Conservation (phyloP, 257 asterid genomes). For the Anisodus tanguticus region DNA sequence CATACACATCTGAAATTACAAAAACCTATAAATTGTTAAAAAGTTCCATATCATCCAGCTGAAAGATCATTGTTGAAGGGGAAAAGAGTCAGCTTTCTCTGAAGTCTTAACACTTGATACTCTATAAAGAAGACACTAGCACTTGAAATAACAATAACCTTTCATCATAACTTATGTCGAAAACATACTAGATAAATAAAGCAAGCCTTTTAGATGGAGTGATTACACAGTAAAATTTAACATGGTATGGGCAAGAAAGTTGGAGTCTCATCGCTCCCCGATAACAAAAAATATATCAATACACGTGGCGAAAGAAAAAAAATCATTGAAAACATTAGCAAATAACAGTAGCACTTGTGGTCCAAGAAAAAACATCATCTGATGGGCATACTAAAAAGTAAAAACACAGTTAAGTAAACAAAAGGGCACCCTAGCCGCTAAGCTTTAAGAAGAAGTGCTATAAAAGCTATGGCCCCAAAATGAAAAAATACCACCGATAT, state of each 20-base stretch:
- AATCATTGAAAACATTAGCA: neutral
- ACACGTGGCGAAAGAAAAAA: neutral
- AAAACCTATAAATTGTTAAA: neutral
- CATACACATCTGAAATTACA: neutral
- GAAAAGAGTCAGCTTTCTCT: neutral
- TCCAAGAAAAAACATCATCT: neutral
- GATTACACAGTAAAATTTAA: neutral
- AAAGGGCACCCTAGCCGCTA: neutral
- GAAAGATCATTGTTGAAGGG: slow-evolving; percentile 8
- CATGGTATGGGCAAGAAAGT: neutral
- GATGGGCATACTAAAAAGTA: neutral
- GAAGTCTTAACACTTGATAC: neutral
- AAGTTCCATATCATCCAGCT: slow-evolving; percentile 16
- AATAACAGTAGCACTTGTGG: neutral
- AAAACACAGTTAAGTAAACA: neutral
- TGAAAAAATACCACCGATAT: neutral
- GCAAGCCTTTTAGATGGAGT: neutral
- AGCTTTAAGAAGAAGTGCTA: neutral
- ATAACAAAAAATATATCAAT: neutral
- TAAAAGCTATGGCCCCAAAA: neutral
- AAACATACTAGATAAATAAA: neutral
- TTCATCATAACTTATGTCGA: neutral
- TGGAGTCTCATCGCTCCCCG: neutral
- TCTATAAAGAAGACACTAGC: neutral
- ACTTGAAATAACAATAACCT: slow-evolving; percentile 3